Conservation (phyloP, 257 asterid species). For the Asclepias syriaca region DNA sequence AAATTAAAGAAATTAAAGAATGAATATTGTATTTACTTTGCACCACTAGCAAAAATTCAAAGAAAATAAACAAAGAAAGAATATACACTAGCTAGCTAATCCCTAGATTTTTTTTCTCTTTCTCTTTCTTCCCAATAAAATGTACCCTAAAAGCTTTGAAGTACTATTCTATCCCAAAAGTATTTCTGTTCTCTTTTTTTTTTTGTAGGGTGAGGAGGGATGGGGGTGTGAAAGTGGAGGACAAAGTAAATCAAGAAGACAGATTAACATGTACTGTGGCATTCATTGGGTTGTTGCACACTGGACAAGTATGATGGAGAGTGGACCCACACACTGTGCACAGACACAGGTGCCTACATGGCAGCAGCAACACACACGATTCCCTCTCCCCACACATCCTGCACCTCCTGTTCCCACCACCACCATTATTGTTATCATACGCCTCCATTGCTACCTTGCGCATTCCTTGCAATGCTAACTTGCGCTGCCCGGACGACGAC, state of each 20-base stretch:
- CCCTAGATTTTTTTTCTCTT: too few species aligned
- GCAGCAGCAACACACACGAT: slow-evolving; percentile 63
- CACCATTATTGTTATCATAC: background rate
- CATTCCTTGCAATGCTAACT: background rate
- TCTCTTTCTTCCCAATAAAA: background rate
- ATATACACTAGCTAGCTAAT: slow-evolving; percentile 30
- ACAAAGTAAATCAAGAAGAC: slow-evolving; percentile 28
- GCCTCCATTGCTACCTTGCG: background rate
- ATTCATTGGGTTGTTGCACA: slow-evolving; percentile 51
- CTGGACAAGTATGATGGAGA: slow-evolving; percentile 56
- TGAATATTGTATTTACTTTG: slow-evolving; percentile 23
- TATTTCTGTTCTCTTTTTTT: background rate
- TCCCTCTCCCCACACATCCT: slow-evolving; percentile 56
- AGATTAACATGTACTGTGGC: slow-evolving; percentile 76
- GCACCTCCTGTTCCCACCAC: slow-evolving; percentile 32
- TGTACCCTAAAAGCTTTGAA: slow-evolving; percentile 2
- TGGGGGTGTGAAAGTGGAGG: too few species aligned
- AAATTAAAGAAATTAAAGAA: slow-evolving; percentile 27
- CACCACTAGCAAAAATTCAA: background rate
- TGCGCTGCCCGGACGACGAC: slow-evolving; percentile 4
- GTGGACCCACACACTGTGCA: slow-evolving; percentile 62
- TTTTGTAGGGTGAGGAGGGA: background rate
- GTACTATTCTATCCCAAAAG: slow-evolving; percentile 6
- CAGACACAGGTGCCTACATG: slow-evolving; percentile 81
- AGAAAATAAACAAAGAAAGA: background rate